These are phyloP conservation scores for Cryphonectria japonica DNA, from an alignment of 2,329 filamentous ascomycete genomes.

Conservation along the genomic window DNA sequence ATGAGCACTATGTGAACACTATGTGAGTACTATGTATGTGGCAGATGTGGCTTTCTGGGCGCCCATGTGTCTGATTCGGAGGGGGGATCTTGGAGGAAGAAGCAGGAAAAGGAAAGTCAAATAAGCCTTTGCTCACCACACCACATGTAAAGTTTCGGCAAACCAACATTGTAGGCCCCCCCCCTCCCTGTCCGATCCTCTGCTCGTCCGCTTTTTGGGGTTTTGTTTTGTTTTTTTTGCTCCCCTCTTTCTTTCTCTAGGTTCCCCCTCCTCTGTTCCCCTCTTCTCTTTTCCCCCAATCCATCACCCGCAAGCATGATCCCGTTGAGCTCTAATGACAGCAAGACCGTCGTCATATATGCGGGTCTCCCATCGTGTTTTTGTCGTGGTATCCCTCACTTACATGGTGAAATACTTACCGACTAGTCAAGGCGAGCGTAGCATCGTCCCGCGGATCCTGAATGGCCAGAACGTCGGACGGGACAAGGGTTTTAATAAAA, in stretches of 20 bases:
- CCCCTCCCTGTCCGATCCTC: no score
- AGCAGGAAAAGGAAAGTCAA: not conserved
- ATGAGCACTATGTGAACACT: no score
- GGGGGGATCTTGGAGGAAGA: not conserved
- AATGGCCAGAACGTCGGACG: not conserved
- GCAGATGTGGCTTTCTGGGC: not conserved
- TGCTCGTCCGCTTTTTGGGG: no score
- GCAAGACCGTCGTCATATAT: not conserved
- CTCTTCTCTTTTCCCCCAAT: not conserved
- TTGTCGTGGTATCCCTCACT: not conserved
- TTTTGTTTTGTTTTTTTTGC: not conserved
- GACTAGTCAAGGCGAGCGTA: conserved; percentile 7
- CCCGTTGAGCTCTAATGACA: not conserved
- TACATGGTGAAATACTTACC: not conserved
- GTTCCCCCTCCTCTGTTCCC: no score
- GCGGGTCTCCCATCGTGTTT: conserved; percentile 1
- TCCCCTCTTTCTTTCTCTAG: no score
- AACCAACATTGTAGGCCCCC: no score
- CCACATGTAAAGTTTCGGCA: no score
- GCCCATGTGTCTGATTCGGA: not conserved
- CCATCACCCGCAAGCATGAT: not conserved
- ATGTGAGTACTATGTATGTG: not conserved
- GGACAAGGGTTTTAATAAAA: not conserved
- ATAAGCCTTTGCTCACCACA: not conserved
- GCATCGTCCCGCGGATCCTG: not conserved